A percentile compares a stretch with the other conserved stretches of the same genome.
These are phyloP conservation scores for Rhizopus delemar DNA, from an alignment of 371 early-diverging fungal genomes.

Conservation along the genomic window DNA sequence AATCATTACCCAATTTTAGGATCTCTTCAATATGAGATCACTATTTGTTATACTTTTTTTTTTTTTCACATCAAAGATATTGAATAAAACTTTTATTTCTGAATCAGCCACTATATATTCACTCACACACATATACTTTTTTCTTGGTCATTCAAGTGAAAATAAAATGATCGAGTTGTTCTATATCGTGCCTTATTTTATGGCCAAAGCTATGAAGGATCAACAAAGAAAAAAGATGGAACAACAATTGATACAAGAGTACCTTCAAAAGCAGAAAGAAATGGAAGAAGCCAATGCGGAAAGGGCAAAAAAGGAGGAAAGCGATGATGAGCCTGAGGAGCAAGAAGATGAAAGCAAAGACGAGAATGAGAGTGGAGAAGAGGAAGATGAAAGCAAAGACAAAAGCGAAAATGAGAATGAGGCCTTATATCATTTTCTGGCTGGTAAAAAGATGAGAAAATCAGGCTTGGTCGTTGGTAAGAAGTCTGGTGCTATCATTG, in stretches of 20 bases:
- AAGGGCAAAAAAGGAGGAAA: constrained; percentile 2
- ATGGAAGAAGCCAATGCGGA: background rate
- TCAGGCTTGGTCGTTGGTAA: constrained; percentile 20
- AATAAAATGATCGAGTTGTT: constrained; percentile 28
- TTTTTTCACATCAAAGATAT: too few species aligned
- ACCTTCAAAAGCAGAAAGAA: background rate
- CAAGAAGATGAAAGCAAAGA: too few species aligned
- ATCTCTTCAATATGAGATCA: too few species aligned
- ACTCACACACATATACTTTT: too few species aligned
- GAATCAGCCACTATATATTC: too few species aligned
- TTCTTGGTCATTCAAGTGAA: background rate
- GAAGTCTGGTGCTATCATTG: constrained; percentile 20
- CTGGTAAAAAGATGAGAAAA: constrained; percentile 21
- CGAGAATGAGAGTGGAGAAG: background rate
- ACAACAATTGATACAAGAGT: background rate
- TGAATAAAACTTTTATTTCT: too few species aligned
- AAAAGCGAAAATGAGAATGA: background rate
- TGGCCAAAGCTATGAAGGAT: constrained; percentile 12
- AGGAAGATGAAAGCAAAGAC: too few species aligned
- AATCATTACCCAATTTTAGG: too few species aligned
- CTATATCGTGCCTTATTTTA: constrained; percentile 27
- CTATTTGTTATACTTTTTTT: too few species aligned
- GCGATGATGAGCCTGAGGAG: background rate
- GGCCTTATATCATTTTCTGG: background rate
- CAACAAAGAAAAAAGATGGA: background rate